Percentiles rank a stretch among this genome's conserved stretches.
phyloP scores from a whole-genome alignment of 345 rosid genomes.

The Sisymbrium altissimum region DNA sequence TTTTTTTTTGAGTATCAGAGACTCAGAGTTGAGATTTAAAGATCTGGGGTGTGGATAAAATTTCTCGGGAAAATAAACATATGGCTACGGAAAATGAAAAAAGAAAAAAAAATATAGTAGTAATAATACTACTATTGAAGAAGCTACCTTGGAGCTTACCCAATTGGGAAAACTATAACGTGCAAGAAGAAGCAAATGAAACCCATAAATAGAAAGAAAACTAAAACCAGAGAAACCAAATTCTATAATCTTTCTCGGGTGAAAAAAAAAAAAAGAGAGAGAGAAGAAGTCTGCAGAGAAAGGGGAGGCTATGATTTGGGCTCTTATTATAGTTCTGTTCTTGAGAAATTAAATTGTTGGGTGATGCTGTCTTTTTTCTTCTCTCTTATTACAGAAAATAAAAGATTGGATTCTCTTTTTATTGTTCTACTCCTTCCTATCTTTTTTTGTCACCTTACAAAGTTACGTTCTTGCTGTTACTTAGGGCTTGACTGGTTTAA shows the following conservation, averaged over 20 bases:
- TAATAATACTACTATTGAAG: neutral
- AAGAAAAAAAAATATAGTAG: neutral
- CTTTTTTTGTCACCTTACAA: neutral
- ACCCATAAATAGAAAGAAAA: slow-evolving; percentile 28
- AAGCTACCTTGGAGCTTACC: slow-evolving; percentile 36
- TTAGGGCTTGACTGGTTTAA: neutral
- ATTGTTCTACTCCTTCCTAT: neutral
- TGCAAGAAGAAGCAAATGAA: slow-evolving; percentile 26
- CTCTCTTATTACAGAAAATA: neutral
- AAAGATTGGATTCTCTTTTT: neutral
- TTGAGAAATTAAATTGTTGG: neutral
- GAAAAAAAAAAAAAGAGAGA: neutral
- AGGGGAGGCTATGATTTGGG: slow-evolving; percentile 15
- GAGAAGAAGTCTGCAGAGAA: slow-evolving; percentile 2
- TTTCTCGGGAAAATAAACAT: slow-evolving; percentile 36
- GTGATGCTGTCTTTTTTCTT: neutral
- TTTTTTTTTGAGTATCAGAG: slow-evolving; percentile 16
- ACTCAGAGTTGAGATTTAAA: slow-evolving; percentile 30
- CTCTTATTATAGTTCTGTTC: slow-evolving; percentile 12
- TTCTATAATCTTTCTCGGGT: neutral
- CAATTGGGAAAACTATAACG: slow-evolving; percentile 33
- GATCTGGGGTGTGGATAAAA: slow-evolving; percentile 30
- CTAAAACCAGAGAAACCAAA: slow-evolving; percentile 12
- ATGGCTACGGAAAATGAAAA: slow-evolving; percentile 11
- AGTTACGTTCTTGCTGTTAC: neutral